Evolutionary conservation across 352 stramenopile species (phyloP).

Genomic region (Globisporangium echinulatum): DNA sequence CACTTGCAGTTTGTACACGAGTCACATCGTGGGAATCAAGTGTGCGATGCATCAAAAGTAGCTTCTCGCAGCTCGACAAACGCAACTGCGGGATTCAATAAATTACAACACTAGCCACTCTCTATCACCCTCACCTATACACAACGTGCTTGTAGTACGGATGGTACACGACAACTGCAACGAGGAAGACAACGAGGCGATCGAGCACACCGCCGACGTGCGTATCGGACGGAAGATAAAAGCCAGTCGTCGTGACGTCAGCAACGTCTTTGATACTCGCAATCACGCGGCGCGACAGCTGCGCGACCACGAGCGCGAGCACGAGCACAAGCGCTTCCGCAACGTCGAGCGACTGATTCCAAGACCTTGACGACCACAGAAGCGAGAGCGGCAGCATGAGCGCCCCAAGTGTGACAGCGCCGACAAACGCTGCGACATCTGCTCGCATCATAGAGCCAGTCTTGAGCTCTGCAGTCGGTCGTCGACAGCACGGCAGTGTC

Average conservation of each 20-base stretch:
- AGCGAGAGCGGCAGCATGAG: conserved; percentile 29
- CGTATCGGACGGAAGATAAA: conserved; percentile 29
- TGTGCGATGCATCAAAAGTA: too few relatives aligned
- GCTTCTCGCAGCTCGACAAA: too few relatives aligned
- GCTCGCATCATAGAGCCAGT: neutral
- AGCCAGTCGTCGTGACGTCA: conserved; percentile 35
- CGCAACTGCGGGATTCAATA: too few relatives aligned
- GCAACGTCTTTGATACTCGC: conserved; percentile 32
- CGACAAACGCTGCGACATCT: conserved; percentile 23
- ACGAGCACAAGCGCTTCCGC: conserved; percentile 39
- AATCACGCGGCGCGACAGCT: conserved; percentile 33
- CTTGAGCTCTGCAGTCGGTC: conserved; percentile 18
- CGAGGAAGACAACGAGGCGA: conserved; percentile 34
- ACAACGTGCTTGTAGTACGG: conserved; percentile 37
- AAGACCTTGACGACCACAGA: conserved; percentile 9
- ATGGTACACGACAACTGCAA: conserved; percentile 41
- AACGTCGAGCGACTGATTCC: conserved; percentile 15
- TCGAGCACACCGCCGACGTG: conserved; percentile 34
- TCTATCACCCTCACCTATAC: conserved; percentile 3
- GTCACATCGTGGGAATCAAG: too few relatives aligned
- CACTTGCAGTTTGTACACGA: too few relatives aligned
- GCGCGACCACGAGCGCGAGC: conserved; percentile 26
- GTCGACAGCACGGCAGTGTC: conserved; percentile 18
- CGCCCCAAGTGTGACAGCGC: conserved; percentile 24
- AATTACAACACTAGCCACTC: neutral